A percentile compares a stretch with the other conserved stretches of the same genome.
Conservation (phyloP, 75 land plant genomes). For the Cunninghamia lanceolata region DNA sequence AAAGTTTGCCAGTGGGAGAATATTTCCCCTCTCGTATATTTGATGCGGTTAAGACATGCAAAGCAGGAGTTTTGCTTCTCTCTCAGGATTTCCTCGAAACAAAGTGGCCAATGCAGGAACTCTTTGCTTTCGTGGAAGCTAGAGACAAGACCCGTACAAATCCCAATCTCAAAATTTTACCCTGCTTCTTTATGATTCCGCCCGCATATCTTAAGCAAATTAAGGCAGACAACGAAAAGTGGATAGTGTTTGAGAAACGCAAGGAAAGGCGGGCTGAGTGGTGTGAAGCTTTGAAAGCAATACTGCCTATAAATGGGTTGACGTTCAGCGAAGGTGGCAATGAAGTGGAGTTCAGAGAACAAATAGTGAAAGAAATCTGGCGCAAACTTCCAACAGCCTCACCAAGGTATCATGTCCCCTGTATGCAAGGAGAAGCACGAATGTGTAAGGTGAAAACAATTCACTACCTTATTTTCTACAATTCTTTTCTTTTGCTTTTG, state of each 20-base stretch:
- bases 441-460: too few relatives aligned
- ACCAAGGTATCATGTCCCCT: too few relatives aligned
- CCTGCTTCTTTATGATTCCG: not conserved
- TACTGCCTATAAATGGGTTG: not conserved
- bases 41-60: not conserved
- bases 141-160: not conserved
- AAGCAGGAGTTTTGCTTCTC: not conserved
- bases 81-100: not conserved
- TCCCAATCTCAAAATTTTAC: not conserved
- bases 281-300: not conserved
- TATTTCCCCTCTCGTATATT: not conserved
- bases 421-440: too few relatives aligned
- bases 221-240: not conserved
- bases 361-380: not conserved
- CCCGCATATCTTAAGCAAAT: not conserved
- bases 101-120: not conserved
- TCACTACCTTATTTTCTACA: too few relatives aligned
- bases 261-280: not conserved
- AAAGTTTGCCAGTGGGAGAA: not conserved
- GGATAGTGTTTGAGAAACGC: not conserved
- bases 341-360: not conserved
- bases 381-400: too few relatives aligned
- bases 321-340: not conserved
- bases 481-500: too few relatives aligned
- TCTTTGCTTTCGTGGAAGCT: not conserved